phyloP scores from a whole-genome alignment of 306 rosid species.

The Trifolium pratense region DNA sequence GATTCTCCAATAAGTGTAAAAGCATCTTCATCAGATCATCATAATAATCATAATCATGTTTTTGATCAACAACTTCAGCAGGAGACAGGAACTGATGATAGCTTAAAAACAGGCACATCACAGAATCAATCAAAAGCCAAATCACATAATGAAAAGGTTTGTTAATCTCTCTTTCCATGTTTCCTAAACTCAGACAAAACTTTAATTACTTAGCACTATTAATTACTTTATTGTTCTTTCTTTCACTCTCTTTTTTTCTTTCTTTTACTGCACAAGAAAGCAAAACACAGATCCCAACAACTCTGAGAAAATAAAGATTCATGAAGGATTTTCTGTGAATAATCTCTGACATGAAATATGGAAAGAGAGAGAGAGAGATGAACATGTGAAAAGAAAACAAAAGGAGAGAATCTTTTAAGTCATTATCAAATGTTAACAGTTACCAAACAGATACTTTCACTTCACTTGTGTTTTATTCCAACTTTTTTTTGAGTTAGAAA shows the following conservation, averaged over 20 bases:
- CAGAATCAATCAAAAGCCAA: conserved; percentile 70
- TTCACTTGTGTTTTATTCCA: conserved; percentile 33
- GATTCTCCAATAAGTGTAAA: conserved; percentile 78
- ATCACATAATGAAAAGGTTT: conserved; percentile 77
- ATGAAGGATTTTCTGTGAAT: conserved; percentile 73
- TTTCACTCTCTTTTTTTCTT: neutral
- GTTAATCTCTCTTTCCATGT: conserved; percentile 50
- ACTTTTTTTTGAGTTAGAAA: conserved; percentile 33
- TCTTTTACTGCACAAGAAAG: conserved; percentile 43
- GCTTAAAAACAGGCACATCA: conserved; percentile 48
- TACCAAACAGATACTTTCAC: conserved; percentile 53
- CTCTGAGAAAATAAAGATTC: conserved; percentile 65
- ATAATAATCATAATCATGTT: conserved; percentile 42
- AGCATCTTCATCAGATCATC: conserved; percentile 63
- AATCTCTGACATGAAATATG: conserved; percentile 59
- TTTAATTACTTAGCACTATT: conserved; percentile 40
- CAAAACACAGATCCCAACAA: conserved; percentile 83
- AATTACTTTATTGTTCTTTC: neutral
- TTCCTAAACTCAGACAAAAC: conserved; percentile 48
- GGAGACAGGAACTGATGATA: conserved; percentile 53
- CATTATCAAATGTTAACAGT: conserved; percentile 50
- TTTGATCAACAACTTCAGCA: conserved; percentile 58
- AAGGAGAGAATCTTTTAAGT: conserved; percentile 78
- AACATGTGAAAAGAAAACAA: conserved; percentile 43
- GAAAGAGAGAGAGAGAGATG: conserved; percentile 36